Evolutionary conservation across 257 asterid species (phyloP), one percentile per base, ranked within the genome.

Genomic region (Solanum virginianum): DNA sequence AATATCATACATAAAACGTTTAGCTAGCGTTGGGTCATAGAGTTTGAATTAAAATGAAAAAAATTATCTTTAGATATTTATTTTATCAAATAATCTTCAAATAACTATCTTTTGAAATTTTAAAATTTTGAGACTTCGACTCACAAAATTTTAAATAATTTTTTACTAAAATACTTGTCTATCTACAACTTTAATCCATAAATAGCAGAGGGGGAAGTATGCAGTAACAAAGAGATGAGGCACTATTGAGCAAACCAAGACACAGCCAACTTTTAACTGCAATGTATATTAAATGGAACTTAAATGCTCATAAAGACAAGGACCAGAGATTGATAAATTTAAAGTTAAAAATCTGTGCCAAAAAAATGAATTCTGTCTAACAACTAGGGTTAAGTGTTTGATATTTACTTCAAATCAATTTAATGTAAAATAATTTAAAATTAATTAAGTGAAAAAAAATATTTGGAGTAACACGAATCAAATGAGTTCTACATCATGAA

Each of bases 241-340:
- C 32, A 83, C 10, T 81, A 86, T 93, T 93, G 89, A 93, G 97
- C 94, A 92, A 84, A 74, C 90, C 98, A 92, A 95, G 93, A 89
- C 65, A 83, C 54, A 59, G 86, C 88, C 26, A 85, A 18, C 86
- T 86, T 39, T 59, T 90, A 54, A 63, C 82, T 39, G 68, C 10
- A 59, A 71, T 47, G 22, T 49, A 82, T 91, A 91, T 86, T 91
- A 69, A 90, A 88, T 83, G 39, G 36, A 22, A 80, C 45, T 39
- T 56, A 66, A 54, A 41, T 68, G 62, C 51, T 16, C 36, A 26
- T 24, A 10, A 57, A 82, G 79, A 41, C 22, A 29, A 39, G 18
- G 24, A 49, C 55, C 54, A 55, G 18, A 55, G 24, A 22, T 15
- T 51, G 13, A 15, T 32, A 16, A 65, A 15, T 56, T 45, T 16